A percentile compares a stretch with the other conserved stretches of the same genome.
Conservation (phyloP, 345 rosid species). For the Noccaea bulbosa region DNA sequence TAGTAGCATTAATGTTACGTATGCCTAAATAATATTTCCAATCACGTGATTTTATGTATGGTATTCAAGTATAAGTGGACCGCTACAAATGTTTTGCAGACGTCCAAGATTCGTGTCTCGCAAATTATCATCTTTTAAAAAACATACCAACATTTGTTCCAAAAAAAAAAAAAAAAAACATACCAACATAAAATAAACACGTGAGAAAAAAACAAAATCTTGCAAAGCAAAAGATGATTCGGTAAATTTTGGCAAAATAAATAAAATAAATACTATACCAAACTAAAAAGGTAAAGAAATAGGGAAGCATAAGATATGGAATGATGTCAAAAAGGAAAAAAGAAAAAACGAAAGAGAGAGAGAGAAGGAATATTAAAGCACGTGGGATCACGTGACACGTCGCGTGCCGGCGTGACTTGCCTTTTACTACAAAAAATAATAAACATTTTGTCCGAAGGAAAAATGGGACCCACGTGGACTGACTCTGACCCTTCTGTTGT, state of each 20-base stretch:
- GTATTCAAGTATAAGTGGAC: conserved; percentile 20
- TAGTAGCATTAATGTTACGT: conserved; percentile 19
- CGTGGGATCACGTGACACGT: conserved; percentile 62
- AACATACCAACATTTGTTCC: too few species aligned
- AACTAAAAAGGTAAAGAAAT: not conserved
- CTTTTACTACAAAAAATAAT: conserved; percentile 46
- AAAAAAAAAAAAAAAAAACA: too few species aligned
- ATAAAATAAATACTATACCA: not conserved
- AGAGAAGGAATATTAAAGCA: conserved; percentile 45
- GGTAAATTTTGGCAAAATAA: not conserved
- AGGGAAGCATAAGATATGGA: too few species aligned
- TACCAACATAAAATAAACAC: not conserved
- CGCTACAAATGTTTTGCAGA: conserved; percentile 24
- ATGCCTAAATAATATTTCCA: not conserved
- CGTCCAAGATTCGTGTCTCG: conserved; percentile 14
- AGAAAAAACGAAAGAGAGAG: not conserved
- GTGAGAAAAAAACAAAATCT: not conserved
- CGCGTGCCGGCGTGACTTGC: conserved; percentile 71
- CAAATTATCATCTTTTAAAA: not conserved
- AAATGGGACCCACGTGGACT: conserved; percentile 51
- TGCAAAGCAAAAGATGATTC: conserved; percentile 7
- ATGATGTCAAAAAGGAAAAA: not conserved
- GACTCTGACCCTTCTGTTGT: conserved; percentile 21
- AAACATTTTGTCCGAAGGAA: conserved; percentile 12
- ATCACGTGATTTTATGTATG: conserved; percentile 15